These are phyloP conservation scores for Collybia mongolica DNA, from an alignment of 768 basidiomycete genomes.

Conservation along the genomic window DNA sequence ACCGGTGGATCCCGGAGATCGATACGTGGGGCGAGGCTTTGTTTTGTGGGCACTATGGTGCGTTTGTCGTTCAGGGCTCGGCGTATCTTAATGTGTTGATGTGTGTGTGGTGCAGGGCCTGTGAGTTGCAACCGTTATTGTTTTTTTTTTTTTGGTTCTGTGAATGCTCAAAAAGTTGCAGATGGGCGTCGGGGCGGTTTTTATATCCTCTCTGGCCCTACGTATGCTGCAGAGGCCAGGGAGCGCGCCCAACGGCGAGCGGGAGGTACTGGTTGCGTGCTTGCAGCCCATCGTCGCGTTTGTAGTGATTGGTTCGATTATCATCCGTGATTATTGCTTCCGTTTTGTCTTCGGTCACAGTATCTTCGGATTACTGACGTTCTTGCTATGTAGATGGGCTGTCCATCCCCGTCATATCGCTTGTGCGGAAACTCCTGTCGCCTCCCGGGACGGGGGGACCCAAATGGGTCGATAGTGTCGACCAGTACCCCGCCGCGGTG, in stretches of 20 bases:
- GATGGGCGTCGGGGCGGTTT: constrained; percentile 93
- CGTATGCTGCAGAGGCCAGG: constrained; percentile 56
- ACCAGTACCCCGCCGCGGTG: no score
- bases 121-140: constrained; percentile 30
- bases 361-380: neutral
- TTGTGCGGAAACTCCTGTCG: no score
- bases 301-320: constrained; percentile 82
- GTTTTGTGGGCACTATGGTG: constrained; percentile 91
- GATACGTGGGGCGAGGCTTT: constrained; percentile 80
- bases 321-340: constrained; percentile 58
- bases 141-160: neutral
- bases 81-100: no score
- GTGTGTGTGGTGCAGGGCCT: constrained; percentile 38
- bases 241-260: constrained; percentile 61
- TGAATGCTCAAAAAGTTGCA: constrained; percentile 24
- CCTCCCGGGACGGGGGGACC: no score
- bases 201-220: constrained; percentile 76
- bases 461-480: no score
- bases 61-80: constrained; percentile 9
- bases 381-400: constrained; percentile 14
- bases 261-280: constrained; percentile 68
- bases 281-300: constrained; percentile 88
- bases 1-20: constrained; percentile 88
- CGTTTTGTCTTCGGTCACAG: neutral
- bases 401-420: constrained; percentile 7